Evolutionary conservation across 352 stramenopile genomes (phyloP), one percentile per base, ranked within the genome.

Genomic region (Phytophthora sp.): DNA sequence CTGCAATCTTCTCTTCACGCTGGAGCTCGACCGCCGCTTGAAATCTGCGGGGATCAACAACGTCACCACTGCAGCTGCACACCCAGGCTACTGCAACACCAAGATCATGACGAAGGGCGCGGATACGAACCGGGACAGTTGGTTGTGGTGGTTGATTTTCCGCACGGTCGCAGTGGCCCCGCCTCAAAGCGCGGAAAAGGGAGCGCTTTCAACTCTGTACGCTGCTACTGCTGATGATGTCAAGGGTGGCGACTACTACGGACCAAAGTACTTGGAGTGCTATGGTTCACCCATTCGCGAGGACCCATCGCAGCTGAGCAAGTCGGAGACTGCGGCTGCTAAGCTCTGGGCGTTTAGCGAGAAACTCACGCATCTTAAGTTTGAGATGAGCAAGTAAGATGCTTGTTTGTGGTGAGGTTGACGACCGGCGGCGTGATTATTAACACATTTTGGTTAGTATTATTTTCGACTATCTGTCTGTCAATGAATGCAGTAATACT

Each of bases 261-360:
- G 78, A 5, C 79, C 74, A 45, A 63, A 47, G 57, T 66, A 30
- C 63, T 71, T 42, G 30, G 45, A 49, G 9, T 45, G 58, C 23
- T 61, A 59, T 15, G 80, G 80, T 0, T 66, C 74, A 36, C 80
- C 73, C 0, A 53, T 36, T 29, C 64, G 74, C 0, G 74, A 84
- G 44, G 64, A 78, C 21, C 66, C 77, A 1, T 27, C 29, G 8
- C 57, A 61, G 5, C 24, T 71, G 4, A 66, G 52, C 63, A 69
- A 74, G 41, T 82, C 74, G 5, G 29, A 62, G 12, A 46, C 41
- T 5, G 50, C 61, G 4, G 71, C 66, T 0, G 30, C 16, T 12
- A 77, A 69, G 23, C 49, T 87, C 0, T 86, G 77, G 77, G 62
- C 71, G 5, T 50, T 72, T 15, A 89, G 80, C 36, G 77, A 89